Evolutionary conservation across 495 filamentous ascomycete species (phyloP).

Genomic region (Aspergillus sclerotioniger): DNA sequence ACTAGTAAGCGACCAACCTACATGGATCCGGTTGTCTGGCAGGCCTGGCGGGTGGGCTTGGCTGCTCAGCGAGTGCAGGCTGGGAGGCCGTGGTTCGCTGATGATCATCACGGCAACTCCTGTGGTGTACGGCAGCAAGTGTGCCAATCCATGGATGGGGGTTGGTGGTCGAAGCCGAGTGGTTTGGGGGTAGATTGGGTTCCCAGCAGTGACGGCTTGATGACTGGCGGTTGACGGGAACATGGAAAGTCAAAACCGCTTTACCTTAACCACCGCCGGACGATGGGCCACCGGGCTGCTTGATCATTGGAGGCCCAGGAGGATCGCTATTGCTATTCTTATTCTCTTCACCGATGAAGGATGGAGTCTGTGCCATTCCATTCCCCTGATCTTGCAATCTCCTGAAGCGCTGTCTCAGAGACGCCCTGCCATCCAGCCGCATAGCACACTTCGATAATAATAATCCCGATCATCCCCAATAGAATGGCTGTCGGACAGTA

Average conservation of each 20-base stretch:
- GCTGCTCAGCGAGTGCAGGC: neutral
- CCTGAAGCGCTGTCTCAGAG: no score
- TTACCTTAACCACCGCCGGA: slow-evolving; percentile 1
- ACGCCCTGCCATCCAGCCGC: no score
- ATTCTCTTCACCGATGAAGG: slow-evolving; percentile 15
- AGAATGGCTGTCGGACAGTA: no score
- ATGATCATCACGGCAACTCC: slow-evolving; percentile 9
- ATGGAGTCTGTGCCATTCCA: neutral
- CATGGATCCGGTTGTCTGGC: neutral
- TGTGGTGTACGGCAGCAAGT: neutral
- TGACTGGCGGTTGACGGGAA: slow-evolving; percentile 7
- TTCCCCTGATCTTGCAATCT: no score
- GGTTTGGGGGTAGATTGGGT: neutral
- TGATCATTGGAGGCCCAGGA: neutral
- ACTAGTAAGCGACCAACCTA: neutral
- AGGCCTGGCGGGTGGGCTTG: neutral
- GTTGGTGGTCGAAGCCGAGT: no score
- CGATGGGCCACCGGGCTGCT: slow-evolving; percentile 5
- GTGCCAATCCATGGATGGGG: neutral
- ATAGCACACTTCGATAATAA: no score
- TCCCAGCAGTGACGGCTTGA: neutral
- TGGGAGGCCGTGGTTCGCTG: slow-evolving; percentile 5
- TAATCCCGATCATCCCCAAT: no score
- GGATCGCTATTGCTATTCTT: slow-evolving; percentile 9
- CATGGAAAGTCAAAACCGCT: slow-evolving; percentile 8